Conservation (phyloP, 192 early-diverging fungal species). For the Coemansia furcata region DNA sequence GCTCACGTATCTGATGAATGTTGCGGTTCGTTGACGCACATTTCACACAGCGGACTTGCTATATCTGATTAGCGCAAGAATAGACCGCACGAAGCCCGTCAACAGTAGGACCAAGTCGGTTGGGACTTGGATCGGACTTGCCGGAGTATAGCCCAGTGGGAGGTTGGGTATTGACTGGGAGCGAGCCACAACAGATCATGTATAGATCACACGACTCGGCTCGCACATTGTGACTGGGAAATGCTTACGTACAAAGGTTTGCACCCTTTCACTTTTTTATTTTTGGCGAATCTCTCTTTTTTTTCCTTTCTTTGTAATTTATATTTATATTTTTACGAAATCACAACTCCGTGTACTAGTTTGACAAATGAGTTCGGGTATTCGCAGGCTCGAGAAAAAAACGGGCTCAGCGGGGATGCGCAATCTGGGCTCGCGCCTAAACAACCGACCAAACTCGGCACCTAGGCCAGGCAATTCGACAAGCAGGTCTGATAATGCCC, state of each 20-base stretch:
- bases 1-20: neutral
- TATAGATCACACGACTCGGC: too few species aligned
- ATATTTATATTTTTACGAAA: neutral
- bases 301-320: neutral
- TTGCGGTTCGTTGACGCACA: neutral
- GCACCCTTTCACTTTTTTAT: neutral
- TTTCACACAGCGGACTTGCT: too few species aligned
- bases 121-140: neutral
- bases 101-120: neutral
- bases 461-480: neutral
- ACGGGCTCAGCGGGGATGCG: constrained; percentile 26
- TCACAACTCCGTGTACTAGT: neutral
- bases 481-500: constrained; percentile 13
- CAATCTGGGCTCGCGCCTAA: constrained; percentile 6
- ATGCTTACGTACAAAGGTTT: too few species aligned
- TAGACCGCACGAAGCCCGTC: neutral
- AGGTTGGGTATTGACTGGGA: neutral
- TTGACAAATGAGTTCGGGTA: constrained; percentile 31
- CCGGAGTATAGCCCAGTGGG: neutral
- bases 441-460: neutral
- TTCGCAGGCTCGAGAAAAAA: constrained; percentile 19
- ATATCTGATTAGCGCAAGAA: neutral
- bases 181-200: too few species aligned
- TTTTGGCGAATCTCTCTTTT: neutral
- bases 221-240: too few species aligned